A percentile compares a stretch with the other conserved stretches of the same genome.
These are phyloP conservation scores for Aspergillus baeticus DNA, from an alignment of 495 filamentous ascomycete genomes.

Conservation along the genomic window DNA sequence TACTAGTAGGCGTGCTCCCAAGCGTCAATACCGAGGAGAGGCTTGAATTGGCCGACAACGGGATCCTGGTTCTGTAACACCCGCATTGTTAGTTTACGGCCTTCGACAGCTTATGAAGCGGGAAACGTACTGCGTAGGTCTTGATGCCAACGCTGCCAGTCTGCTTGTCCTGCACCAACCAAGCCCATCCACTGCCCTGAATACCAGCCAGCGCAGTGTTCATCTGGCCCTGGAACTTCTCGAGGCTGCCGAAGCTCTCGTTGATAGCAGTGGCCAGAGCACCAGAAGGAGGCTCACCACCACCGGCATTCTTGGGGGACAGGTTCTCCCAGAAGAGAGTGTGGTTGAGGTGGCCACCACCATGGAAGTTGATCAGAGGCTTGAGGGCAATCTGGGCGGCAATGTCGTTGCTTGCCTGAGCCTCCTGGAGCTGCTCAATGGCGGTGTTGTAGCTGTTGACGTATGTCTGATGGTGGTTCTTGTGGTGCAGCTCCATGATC, in stretches of 20 bases:
- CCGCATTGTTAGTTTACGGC: not conserved
- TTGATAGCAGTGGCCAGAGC: conserved; percentile 70
- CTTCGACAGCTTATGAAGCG: not conserved
- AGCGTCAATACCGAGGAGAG: conserved; percentile 91
- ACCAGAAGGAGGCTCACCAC: conserved; percentile 74
- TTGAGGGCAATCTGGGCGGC: conserved; percentile 75
- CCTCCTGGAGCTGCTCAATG: conserved; percentile 57
- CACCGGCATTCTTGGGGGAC: conserved; percentile 65
- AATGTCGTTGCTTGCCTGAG: conserved; percentile 51
- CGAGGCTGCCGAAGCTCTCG: conserved; percentile 70
- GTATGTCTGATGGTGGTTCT: conserved; percentile 70
- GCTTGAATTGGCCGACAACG: conserved; percentile 80
- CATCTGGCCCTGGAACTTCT: conserved; percentile 74
- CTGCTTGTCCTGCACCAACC: conserved; percentile 84
- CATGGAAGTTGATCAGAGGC: conserved; percentile 93
- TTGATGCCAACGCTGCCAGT: conserved; percentile 71
- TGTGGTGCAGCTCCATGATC: conserved; percentile 94
- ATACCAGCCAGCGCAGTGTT: conserved; percentile 78
- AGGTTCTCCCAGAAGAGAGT: conserved; percentile 92
- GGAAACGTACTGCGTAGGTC: conserved; percentile 63
- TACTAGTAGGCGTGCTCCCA: conserved; percentile 91
- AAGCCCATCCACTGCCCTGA: conserved; percentile 94
- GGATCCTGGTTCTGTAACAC: conserved; percentile 80
- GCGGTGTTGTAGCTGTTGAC: conserved; percentile 65
- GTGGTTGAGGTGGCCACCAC: conserved; percentile 92